Evolutionary conservation across 371 early-diverging fungal genomes (phyloP).

Genomic region (Rhizopus microsporus): DNA sequence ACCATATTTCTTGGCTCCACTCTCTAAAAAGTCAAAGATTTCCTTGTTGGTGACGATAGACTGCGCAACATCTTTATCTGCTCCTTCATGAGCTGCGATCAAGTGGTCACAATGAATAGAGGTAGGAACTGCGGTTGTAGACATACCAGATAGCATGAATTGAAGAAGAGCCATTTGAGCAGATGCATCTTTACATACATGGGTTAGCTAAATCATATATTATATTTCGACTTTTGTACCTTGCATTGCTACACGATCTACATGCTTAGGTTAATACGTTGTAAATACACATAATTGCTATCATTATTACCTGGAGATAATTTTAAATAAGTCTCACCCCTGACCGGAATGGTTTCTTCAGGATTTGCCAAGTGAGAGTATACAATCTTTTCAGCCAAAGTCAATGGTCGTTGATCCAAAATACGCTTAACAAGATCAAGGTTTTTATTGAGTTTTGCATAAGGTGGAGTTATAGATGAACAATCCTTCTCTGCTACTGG

Average conservation of each 20-base stretch:
- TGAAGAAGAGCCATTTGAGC: constrained; percentile 92
- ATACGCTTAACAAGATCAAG: constrained; percentile 57
- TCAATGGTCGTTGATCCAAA: constrained; percentile 68
- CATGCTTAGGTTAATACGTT: background rate
- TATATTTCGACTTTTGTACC: constrained; percentile 28
- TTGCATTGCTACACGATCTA: constrained; percentile 83
- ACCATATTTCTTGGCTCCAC: constrained; percentile 81
- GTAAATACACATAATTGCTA: background rate
- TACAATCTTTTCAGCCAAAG: constrained; percentile 93
- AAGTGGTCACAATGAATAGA: constrained; percentile 95
- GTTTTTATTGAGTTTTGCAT: constrained; percentile 56
- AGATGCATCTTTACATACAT: constrained; percentile 60
- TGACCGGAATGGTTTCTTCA: constrained; percentile 64
- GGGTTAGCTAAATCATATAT: background rate
- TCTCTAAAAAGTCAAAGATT: constrained; percentile 83
- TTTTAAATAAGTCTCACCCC: constrained; percentile 73
- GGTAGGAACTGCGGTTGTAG: constrained; percentile 84
- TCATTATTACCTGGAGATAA: constrained; percentile 63
- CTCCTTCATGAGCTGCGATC: constrained; percentile 81
- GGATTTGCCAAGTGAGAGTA: constrained; percentile 91
- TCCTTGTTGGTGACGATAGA: constrained; percentile 78
- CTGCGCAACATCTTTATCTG: constrained; percentile 68
- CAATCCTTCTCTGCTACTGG: constrained; percentile 55
- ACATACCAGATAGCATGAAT: constrained; percentile 89
- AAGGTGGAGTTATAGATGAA: constrained; percentile 61